These are phyloP conservation scores for Coemansia sp. DNA, from an alignment of 192 early-diverging fungal species.

Conservation along the genomic window DNA sequence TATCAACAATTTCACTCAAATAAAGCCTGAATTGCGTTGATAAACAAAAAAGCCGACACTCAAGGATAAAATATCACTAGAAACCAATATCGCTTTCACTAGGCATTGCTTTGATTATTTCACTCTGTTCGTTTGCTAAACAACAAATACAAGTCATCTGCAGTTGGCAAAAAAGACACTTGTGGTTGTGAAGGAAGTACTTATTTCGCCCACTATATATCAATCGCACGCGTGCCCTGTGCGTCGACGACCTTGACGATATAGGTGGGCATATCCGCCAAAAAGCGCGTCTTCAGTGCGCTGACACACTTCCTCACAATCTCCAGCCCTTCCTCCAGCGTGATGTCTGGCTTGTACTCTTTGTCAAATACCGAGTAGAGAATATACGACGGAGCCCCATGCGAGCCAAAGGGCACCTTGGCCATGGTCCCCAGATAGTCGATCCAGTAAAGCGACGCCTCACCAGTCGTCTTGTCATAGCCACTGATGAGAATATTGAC, in stretches of 20 bases:
- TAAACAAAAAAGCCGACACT: too few relatives aligned
- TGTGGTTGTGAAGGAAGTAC: not conserved
- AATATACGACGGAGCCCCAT: conserved; percentile 94
- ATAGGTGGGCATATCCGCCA: conserved; percentile 83
- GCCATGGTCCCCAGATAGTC: conserved; percentile 84
- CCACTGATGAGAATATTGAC: conserved; percentile 92
- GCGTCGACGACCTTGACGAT: conserved; percentile 84
- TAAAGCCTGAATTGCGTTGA: too few relatives aligned
- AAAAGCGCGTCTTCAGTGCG: conserved; percentile 83
- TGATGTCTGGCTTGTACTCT: conserved; percentile 81
- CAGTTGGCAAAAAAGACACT: not conserved
- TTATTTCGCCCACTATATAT: not conserved
- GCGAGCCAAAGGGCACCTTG: conserved; percentile 83
- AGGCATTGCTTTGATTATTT: too few relatives aligned
- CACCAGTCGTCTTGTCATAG: conserved; percentile 71
- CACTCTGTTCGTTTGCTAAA: too few relatives aligned
- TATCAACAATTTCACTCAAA: too few relatives aligned
- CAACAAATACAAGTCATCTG: too few relatives aligned
- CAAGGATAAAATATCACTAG: too few relatives aligned
- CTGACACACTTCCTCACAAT: conserved; percentile 82
- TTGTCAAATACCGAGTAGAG: conserved; percentile 89
- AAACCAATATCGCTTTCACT: too few relatives aligned
- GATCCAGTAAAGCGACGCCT: conserved; percentile 86
- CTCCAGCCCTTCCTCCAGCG: conserved; percentile 82
- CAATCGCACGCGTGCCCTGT: conserved; percentile 70